Evolutionary conservation across 2,329 filamentous ascomycete genomes (phyloP), one percentile per base, ranked within the genome.

Genomic region (Colletotrichum sp.): DNA sequence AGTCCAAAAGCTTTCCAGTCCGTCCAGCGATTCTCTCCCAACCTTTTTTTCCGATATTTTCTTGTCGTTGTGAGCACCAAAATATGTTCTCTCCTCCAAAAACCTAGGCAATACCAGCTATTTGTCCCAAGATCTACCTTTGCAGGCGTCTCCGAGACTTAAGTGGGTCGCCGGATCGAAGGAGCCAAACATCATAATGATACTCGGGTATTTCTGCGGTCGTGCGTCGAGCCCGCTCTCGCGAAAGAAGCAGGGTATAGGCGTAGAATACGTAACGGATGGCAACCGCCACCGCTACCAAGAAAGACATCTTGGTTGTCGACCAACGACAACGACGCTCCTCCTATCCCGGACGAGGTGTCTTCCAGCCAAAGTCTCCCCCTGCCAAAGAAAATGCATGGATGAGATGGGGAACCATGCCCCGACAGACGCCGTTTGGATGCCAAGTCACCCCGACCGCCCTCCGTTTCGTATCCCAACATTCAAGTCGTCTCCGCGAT

Each of bases 201-300:
- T 76, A 76, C 73, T 73, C 70, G 73, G 73, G 73, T 76, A 76
- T 76, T 76, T 73, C 73, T 76, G 73, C 65, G 70, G 73, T 73
- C 56, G 70, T 73, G 61, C 70, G 70, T 76, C 64, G 73, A 68
- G 73, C 64, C 73, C 73, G 73, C 58, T 58, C n/a, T 65, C 32
- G 21, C 64, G 70, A 68, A 52, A 73, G 70, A 48, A 69, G 65
- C 73, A 73, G 70, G 62, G 70, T 55, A 65, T 76, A 76, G 70
- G 73, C 58, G 73, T 76, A 73, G 73, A 76, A 65, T 73, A 55
- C 65, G 73, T 76, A 55, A 73, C 73, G 73, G 65, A 68, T 73
- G 67, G 67, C 32, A 72, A 72, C 66, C 43, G 66, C 73, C 70
- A 64, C 70, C 70, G 58, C 52, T 73, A 8, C 28, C 56, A 70